Base-by-base conservation (phyloP, 495 filamentous ascomycete genomes). In the Xylaria cubensis region DNA sequence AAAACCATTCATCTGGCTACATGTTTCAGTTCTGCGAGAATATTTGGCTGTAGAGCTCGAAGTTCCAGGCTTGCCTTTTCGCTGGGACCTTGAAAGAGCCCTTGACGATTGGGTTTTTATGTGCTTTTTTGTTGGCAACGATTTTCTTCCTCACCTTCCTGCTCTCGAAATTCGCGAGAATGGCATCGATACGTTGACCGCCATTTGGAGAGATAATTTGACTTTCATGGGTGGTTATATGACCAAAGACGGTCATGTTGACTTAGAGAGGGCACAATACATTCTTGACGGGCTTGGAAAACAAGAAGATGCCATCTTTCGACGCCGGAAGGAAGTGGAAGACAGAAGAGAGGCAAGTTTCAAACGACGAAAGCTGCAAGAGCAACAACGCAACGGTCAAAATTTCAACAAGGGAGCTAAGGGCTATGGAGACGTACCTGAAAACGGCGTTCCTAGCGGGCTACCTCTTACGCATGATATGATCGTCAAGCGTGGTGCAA, bases 81-180 rank as follows among this genome's bases (percentile, higher is more conserved):
- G 94, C 73, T 90, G 89, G 74, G 94, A 99, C 80, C 85, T 98
- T 39, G 96, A 99, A 79, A 88, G 96, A 74, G 96, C 97, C n/a
- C 86, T 99, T 67, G 96, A 99, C 84, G 96, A 99, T 81, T 98
- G 97, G 96, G 94, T 99, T 19, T 99, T 99, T 82, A 97, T 99
- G 95, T 99, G 96, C 85, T 99, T 97, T 83, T 99, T 99, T 80
- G 96, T 99, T 71, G 96, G 96, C 74, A 99, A 99, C 80, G 97
- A 99, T 85, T 99, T 99, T 84, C 85, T 99, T 74, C 96, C 96
- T 58, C 96, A 99, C 85, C 83, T 99, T 69, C 96, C 96, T 29
- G 97, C 94, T 79, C 86, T 99, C 70, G 96, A 98, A 80, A 98
- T 99, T 79, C 89, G 95, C 73, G 96, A 99, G 76, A 92, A 97